Evolutionary conservation across 2,329 filamentous ascomycete species (phyloP).

Genomic region (Epichloe typhina): DNA sequence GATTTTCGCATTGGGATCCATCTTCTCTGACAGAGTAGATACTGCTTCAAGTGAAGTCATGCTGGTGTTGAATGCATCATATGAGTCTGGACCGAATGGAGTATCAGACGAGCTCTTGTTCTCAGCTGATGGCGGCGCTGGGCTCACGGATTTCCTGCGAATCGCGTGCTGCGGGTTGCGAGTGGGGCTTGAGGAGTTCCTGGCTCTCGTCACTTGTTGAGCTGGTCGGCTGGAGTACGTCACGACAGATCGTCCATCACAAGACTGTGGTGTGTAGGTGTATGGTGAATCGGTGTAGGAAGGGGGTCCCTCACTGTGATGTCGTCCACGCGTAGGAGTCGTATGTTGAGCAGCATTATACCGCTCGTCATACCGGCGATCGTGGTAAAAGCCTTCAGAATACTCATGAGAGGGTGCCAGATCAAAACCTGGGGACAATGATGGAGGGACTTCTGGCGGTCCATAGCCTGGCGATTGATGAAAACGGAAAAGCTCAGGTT

Average conservation of each 20-base stretch:
- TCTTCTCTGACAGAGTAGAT: conserved; percentile 21
- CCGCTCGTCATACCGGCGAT: conserved; percentile 20
- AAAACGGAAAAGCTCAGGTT: conserved; percentile 22
- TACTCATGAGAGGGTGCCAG: conserved; percentile 41
- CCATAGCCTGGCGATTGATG: conserved; percentile 24
- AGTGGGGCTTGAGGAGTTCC: conserved; percentile 25
- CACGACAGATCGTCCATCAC: conserved; percentile 28
- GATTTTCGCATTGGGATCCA: conserved; percentile 53
- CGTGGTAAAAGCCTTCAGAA: conserved; percentile 32
- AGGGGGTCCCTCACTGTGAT: conserved; percentile 18
- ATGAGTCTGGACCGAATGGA: conserved; percentile 65
- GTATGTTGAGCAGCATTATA: conserved; percentile 27
- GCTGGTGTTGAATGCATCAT: conserved; percentile 56
- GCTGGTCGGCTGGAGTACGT: conserved; percentile 24
- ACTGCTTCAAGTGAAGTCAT: conserved; percentile 24
- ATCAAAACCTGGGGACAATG: conserved; percentile 49
- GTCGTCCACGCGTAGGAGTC: conserved; percentile 29
- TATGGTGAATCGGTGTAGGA: conserved; percentile 16
- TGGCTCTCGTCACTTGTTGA: conserved; percentile 13
- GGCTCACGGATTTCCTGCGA: conserved; percentile 62
- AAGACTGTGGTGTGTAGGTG: conserved; percentile 26
- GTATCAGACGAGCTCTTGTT: conserved; percentile 43
- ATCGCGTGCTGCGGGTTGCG: conserved; percentile 39
- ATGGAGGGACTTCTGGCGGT: conserved; percentile 37
- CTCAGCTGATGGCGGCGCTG: conserved; percentile 41